These are phyloP conservation scores for Daldinia caldariorum DNA, from an alignment of 495 filamentous ascomycete species.

Conservation along the genomic window DNA sequence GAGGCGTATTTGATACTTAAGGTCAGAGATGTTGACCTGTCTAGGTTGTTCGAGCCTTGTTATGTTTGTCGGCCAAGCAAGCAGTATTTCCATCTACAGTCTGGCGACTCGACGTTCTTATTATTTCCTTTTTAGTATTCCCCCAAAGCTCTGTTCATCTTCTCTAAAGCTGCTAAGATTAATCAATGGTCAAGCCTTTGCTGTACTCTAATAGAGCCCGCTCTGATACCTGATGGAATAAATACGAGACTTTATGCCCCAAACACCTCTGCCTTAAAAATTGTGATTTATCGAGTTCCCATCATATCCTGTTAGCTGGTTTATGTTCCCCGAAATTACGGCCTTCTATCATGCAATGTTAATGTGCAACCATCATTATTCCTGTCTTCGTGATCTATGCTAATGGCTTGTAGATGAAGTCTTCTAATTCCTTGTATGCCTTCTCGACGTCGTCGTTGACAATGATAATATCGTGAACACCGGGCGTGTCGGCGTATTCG, in stretches of 20 bases:
- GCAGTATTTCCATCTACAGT: slow-evolving; percentile 47
- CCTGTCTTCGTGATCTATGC: slow-evolving; percentile 26
- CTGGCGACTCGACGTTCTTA: slow-evolving; percentile 48
- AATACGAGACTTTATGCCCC: slow-evolving; percentile 50
- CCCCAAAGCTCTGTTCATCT: slow-evolving; percentile 47
- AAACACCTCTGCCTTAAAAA: slow-evolving; percentile 22
- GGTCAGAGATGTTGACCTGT: slow-evolving; percentile 20
- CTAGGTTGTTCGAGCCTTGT: slow-evolving; percentile 35
- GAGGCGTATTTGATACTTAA: slow-evolving; percentile 41
- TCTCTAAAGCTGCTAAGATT: slow-evolving; percentile 48
- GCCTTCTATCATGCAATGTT: slow-evolving; percentile 3
- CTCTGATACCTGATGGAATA: slow-evolving; percentile 59
- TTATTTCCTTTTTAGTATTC: slow-evolving; percentile 54
- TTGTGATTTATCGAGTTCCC: slow-evolving; percentile 17
- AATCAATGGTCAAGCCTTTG: slow-evolving; percentile 50
- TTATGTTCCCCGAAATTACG: slow-evolving; percentile 13
- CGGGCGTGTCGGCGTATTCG: slow-evolving; percentile 76
- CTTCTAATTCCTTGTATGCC: slow-evolving; percentile 81
- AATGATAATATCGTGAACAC: slow-evolving; percentile 84
- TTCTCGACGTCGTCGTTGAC: slow-evolving; percentile 90
- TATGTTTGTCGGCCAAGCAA: slow-evolving; percentile 47
- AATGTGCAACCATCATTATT: slow-evolving; percentile 4
- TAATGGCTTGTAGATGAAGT: slow-evolving; percentile 62
- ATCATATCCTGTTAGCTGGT: slow-evolving; percentile 8
- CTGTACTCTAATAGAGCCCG: slow-evolving; percentile 57